Conservation (phyloP, 192 early-diverging fungal genomes). For the Rhizoclosmatium globosum region DNA sequence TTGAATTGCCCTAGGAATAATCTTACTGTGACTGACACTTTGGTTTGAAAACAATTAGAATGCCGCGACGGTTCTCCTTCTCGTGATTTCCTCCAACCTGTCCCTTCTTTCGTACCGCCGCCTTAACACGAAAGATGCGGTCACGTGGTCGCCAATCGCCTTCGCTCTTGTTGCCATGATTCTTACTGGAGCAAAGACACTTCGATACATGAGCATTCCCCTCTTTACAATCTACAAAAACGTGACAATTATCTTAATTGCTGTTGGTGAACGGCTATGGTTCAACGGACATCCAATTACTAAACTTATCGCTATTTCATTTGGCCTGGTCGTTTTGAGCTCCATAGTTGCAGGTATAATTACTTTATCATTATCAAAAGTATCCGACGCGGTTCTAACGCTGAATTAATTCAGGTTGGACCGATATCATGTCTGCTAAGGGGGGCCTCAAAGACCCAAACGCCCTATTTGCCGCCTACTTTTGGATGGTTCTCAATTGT, state of each 20-base stretch:
- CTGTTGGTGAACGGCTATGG: constrained; percentile 88
- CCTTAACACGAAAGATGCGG: constrained; percentile 40
- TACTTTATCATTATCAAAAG: constrained; percentile 46
- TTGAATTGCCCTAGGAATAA: not conserved
- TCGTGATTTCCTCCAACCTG: constrained; percentile 58
- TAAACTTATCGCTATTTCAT: constrained; percentile 80
- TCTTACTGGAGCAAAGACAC: constrained; percentile 94
- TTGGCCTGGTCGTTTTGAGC: constrained; percentile 80
- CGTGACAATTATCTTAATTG: constrained; percentile 96
- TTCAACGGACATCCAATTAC: constrained; percentile 83
- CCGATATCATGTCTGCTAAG: constrained; percentile 48
- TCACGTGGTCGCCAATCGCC: constrained; percentile 82
- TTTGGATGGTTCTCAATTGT: constrained; percentile 95
- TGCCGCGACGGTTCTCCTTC: constrained; percentile 41
- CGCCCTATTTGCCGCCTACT: constrained; percentile 41
- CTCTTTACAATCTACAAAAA: constrained; percentile 99
- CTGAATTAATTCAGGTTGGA: constrained; percentile 40
- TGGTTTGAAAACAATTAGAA: not conserved
- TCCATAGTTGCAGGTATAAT: constrained; percentile 81
- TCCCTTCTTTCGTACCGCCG: constrained; percentile 40
- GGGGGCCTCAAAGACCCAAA: constrained; percentile 36
- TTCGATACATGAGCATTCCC: constrained; percentile 92
- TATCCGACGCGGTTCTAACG: not conserved
- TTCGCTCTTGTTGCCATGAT: constrained; percentile 90
- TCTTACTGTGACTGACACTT: not conserved